Percentiles rank a stretch among this genome's conserved stretches.
Conservation (phyloP, 2,329 filamentous ascomycete genomes). For the Tolypocladium guangdongense region DNA sequence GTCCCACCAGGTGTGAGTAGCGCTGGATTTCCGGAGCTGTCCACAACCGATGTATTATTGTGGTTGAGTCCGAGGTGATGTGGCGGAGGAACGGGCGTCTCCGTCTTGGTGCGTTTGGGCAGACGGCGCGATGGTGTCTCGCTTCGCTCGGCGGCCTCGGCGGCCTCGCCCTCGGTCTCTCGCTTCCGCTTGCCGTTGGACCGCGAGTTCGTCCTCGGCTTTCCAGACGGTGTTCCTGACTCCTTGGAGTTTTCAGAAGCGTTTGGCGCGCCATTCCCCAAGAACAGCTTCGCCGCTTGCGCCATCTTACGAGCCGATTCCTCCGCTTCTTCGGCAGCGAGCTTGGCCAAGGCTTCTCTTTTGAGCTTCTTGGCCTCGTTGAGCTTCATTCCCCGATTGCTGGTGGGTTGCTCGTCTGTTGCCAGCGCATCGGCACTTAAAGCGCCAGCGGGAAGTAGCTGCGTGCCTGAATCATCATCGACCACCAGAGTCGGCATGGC, state of each 20-base stretch:
- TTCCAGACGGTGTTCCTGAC: slow-evolving; percentile 11
- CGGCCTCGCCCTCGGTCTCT: slow-evolving; percentile 23
- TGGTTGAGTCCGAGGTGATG: slow-evolving; percentile 21
- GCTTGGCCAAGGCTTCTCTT: slow-evolving; percentile 50
- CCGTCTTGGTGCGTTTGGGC: slow-evolving; percentile 43
- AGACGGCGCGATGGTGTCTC: slow-evolving; percentile 24
- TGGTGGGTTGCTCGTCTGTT: slow-evolving; percentile 51
- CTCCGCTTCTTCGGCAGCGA: slow-evolving; percentile 52
- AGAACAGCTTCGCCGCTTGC: slow-evolving; percentile 34
- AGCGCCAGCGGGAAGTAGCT: slow-evolving; percentile 47
- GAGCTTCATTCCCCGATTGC: slow-evolving; percentile 65
- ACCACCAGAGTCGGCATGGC: slow-evolving; percentile 23
- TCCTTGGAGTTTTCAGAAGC: slow-evolving; percentile 17
- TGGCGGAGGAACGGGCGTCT: slow-evolving; percentile 43
- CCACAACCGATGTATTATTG: slow-evolving; percentile 16
- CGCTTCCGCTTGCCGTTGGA: slow-evolving; percentile 34
- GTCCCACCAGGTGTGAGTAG: slow-evolving; percentile 2
- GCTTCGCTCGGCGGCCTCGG: slow-evolving; percentile 14
- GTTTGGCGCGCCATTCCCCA: slow-evolving; percentile 17
- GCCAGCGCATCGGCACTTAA: slow-evolving; percentile 46
- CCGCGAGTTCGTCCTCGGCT: slow-evolving; percentile 19
- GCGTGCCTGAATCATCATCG: slow-evolving; percentile 38
- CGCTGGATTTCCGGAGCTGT: slow-evolving; percentile 10
- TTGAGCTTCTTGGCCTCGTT: slow-evolving; percentile 71
- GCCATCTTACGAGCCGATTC: slow-evolving; percentile 43